Evolutionary conservation across 768 basidiomycete species (phyloP), one percentile per base, ranked within the genome.

Genomic region (Coprinellus micaceus): DNA sequence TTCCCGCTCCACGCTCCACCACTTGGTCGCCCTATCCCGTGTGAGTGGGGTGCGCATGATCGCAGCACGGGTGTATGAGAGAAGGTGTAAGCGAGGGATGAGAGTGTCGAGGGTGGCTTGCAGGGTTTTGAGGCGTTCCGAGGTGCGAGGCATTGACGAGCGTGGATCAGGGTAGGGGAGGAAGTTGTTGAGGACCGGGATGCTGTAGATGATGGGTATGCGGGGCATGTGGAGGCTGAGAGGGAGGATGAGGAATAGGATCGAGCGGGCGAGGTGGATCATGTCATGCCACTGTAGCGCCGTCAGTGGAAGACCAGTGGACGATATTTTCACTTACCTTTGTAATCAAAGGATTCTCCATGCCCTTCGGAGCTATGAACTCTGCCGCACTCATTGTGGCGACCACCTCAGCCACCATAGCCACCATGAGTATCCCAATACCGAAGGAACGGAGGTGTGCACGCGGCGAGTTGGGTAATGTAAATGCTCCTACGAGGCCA

Each of bases 241-340:
- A 4, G 87, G 84, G 2, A 89, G 72, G 28, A 76, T 6, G 54
- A 88, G 71, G 70, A 90, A 86, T 52, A 87, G 66, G 1, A 74
- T 25, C 52, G 81, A 79, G n/a, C 89, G 86, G 30, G 70, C 58
- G 47, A 75, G 64, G 65, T 80, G 77, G 36, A 85, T 69, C 25
- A 65, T 72, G 65, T 90, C 86, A 69, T 88, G 85, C 83, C 83
- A 86, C 88, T 90, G 25, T 13, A 22, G 40, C n/a, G n/a, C n/a
- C n/a, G n/a, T n/a, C n/a, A n/a, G n/a, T n/a, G n/a, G n/a, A n/a
- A n/a, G n/a, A n/a, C n/a, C n/a, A n/a, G n/a, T n/a, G n/a, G n/a
- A n/a, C n/a, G n/a, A n/a, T n/a, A n/a, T n/a, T n/a, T n/a, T n/a
- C n/a, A 61, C 72, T 52, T 62, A 78, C 78, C 77, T 74, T 76